Base-by-base conservation (phyloP, 1,139 yeast species). In the Casaregolazyma suthepensis region DNA sequence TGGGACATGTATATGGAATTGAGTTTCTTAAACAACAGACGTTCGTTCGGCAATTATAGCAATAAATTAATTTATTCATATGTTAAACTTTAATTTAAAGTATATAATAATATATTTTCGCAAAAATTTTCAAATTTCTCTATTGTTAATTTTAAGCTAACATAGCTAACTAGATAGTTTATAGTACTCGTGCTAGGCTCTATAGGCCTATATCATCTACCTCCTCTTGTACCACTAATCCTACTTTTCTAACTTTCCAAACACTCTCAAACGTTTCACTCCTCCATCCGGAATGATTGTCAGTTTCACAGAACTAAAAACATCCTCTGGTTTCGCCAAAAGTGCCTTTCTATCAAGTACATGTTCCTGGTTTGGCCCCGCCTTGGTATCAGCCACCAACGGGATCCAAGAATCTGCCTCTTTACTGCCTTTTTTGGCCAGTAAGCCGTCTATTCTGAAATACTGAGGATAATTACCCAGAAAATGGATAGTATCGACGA, bases 251-350 rank as follows among this genome's bases (percentile, higher is more conserved):
- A 43, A 18, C 15, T 78, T 75, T 42, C 97, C 98, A 65, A 81
- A 80, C 31, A 89, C 93, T 61, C 96, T 79, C 46, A 91, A 72
- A 68, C 98, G 80, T 76, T 91, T 91, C 54, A 90, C 89, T 57
- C 98, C 98, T 52, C 98, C 98, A 66, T 91, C 98, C 31, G 98
- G 98, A 59, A 90, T 86, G 67, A 91, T 86, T 17, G 88, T 82
- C 61, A 91, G 68, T 65, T 83, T 80, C 37, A 89, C 87, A 66
- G 89, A 96, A 5, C 93, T 78, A 52, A 60, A 68, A n/a, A 61
- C 58, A 23, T 62, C 62, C 17, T 58, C 57, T 15, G 59, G 54
- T 17, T 54, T 38, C 19, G 55, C 52, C 19, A 52, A 47, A 15
- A 57, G 50, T 12, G 50, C 53, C 3, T 53, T 57, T 35, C 76